phyloP scores from a whole-genome alignment of 768 basidiomycete genomes.

The Strobilomyces confusus region DNA sequence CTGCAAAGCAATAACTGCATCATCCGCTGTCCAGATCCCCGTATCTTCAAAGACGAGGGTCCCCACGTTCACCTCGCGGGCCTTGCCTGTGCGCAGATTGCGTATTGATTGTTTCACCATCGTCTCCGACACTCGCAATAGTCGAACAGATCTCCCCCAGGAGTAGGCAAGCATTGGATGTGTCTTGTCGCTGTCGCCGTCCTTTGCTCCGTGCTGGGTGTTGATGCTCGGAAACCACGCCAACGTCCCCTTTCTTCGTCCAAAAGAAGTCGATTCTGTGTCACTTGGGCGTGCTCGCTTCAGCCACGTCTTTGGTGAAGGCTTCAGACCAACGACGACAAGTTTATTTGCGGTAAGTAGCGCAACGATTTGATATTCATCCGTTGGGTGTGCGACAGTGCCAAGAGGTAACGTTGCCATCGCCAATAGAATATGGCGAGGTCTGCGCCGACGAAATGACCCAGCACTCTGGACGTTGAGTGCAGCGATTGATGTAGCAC shows the following conservation, averaged over 20 bases:
- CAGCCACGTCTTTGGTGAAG: constrained; percentile 90
- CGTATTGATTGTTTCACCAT: constrained; percentile 46
- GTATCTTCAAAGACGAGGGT: constrained; percentile 59
- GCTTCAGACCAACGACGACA: constrained; percentile 90
- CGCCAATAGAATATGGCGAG: constrained; percentile 66
- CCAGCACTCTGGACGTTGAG: constrained; percentile 22
- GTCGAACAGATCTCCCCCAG: constrained; percentile 68
- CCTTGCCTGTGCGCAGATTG: constrained; percentile 58
- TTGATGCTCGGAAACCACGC: constrained; percentile 79
- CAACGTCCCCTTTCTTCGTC: constrained; percentile 57
- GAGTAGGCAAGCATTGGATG: constrained; percentile 76
- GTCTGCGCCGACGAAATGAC: constrained; percentile 41
- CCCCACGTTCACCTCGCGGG: constrained; percentile 56
- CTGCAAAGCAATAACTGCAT: constrained; percentile 67
- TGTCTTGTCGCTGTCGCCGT: constrained; percentile 23
- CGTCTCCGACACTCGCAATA: constrained; percentile 65
- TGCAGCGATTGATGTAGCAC: constrained; percentile 9
- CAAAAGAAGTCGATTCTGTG: constrained; percentile 38
- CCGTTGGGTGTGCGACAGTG: constrained; percentile 66
- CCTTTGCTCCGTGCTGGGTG: constrained; percentile 21
- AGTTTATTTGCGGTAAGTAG: constrained; percentile 87
- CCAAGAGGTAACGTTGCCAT: constrained; percentile 84
- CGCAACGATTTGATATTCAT: constrained; percentile 75
- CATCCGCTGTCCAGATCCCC: constrained; percentile 56
- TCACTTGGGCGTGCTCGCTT: constrained; percentile 58